A percentile compares a stretch with the other conserved stretches of the same genome.
phyloP scores from a whole-genome alignment of 2,329 filamentous ascomycete species.

The Albifimbria verrucaria region DNA sequence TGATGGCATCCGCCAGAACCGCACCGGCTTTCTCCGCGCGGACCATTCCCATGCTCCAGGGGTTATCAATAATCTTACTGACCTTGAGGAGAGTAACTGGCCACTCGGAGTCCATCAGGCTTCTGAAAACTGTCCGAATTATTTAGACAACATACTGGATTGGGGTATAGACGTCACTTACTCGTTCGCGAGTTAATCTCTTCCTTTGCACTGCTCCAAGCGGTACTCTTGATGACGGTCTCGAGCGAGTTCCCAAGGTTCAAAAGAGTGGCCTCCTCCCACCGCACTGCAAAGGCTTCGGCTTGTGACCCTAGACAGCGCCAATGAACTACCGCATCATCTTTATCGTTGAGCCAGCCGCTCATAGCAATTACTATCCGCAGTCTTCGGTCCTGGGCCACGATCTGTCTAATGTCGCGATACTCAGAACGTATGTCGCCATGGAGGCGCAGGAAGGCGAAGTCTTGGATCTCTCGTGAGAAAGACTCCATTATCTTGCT shows the following conservation, averaged over 20 bases:
- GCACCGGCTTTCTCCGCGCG: conserved; percentile 69
- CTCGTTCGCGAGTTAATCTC: conserved; percentile 44
- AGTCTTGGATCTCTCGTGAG: conserved; percentile 80
- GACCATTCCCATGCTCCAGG: conserved; percentile 73
- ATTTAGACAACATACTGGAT: conserved; percentile 12
- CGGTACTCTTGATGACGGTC: conserved; percentile 71
- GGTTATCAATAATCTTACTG: conserved; percentile 75
- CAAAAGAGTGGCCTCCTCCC: conserved; percentile 74
- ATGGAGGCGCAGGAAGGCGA: conserved; percentile 76
- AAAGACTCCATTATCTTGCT: conserved; percentile 88
- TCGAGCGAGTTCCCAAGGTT: conserved; percentile 77
- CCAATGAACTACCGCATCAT: conserved; percentile 73
- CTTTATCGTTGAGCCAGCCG: conserved; percentile 74
- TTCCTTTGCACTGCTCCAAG: conserved; percentile 69
- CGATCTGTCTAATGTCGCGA: conserved; percentile 47
- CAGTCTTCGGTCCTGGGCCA: conserved; percentile 62
- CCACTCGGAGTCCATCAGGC: conserved; percentile 58
- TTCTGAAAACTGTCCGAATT: conserved; percentile 43
- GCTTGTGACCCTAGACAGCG: conserved; percentile 66
- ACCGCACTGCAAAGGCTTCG: conserved; percentile 80
- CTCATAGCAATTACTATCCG: conserved; percentile 80
- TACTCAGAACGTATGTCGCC: conserved; percentile 37
- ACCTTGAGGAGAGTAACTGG: conserved; percentile 62
- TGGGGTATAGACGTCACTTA: conserved; percentile 27
- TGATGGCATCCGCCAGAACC: conserved; percentile 76